phyloP scores from a whole-genome alignment of 352 stramenopile genomes.

The Phytopythium kandeliae region DNA sequence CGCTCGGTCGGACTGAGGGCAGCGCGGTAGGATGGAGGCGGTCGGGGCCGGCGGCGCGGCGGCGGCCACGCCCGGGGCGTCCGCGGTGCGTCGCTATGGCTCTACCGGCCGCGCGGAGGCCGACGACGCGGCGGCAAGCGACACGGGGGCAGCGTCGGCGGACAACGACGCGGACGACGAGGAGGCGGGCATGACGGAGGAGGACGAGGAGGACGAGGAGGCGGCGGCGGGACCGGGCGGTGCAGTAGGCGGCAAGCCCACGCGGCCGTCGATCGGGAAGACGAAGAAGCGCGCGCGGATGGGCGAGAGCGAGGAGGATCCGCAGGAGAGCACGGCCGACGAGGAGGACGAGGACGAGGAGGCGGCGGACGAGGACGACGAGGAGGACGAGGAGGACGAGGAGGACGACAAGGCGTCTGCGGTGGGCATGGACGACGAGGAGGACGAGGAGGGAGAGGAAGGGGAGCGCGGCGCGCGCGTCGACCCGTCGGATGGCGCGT shows the following conservation, averaged over 20 bases:
- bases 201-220: slow-evolving; percentile 35
- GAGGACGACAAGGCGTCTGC: slow-evolving; percentile 15
- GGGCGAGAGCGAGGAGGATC: slow-evolving; percentile 53
- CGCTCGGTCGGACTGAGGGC: no score
- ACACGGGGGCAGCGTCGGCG: slow-evolving; percentile 9
- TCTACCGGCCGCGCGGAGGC: background rate
- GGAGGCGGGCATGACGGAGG: slow-evolving; percentile 26
- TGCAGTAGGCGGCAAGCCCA: no score
- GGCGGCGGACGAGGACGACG: slow-evolving; percentile 40
- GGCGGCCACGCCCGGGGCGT: background rate
- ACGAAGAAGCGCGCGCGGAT: slow-evolving; percentile 3
- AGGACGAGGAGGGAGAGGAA: slow-evolving; percentile 1
- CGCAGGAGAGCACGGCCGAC: slow-evolving; percentile 30
- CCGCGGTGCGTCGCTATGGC: background rate
- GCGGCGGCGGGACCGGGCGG: no score
- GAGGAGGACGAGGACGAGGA: slow-evolving; percentile 50
- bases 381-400: slow-evolving; percentile 28
- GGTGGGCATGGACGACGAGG: slow-evolving; percentile 12
- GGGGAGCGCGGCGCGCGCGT: slow-evolving; percentile 5
- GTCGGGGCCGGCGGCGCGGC: background rate
- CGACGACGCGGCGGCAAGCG: background rate
- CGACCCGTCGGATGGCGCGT: slow-evolving; percentile 46
- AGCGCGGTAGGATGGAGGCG: background rate
- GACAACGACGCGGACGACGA: slow-evolving; percentile 14
- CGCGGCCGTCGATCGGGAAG: slow-evolving; percentile 1